Evolutionary conservation across 441 rosid genomes (phyloP).

Genomic region (Bocquillonia castaneifolia): DNA sequence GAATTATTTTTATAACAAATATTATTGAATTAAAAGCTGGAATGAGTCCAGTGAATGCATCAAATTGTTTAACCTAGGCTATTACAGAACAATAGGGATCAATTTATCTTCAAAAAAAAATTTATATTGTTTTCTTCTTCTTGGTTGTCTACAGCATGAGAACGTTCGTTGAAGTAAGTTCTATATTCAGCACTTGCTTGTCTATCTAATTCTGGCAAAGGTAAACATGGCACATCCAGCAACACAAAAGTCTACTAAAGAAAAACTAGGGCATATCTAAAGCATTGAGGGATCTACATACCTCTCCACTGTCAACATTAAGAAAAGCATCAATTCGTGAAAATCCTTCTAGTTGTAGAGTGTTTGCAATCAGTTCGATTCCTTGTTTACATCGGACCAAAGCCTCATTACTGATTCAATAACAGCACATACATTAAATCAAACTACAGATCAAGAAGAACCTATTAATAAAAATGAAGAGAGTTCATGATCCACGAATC

Average conservation of each 20-base stretch:
- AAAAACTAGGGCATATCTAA: not conserved
- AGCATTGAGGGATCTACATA: constrained; percentile 24
- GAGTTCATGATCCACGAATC: not conserved
- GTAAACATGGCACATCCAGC: not conserved
- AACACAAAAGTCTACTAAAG: not conserved
- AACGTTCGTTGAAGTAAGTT: not conserved
- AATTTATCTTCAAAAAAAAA: not conserved
- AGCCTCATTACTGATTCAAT: constrained; percentile 51
- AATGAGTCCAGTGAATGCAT: not conserved
- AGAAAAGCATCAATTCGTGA: constrained; percentile 91
- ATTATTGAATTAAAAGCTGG: too few relatives aligned
- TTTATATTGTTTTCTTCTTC: not conserved
- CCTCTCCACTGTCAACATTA: constrained; percentile 91
- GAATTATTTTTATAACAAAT: not conserved
- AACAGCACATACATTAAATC: constrained; percentile 9
- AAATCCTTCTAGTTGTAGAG: constrained; percentile 75
- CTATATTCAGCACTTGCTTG: not conserved
- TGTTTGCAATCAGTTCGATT: constrained; percentile 77
- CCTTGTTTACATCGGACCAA: constrained; percentile 60
- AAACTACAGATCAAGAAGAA: constrained; percentile 7
- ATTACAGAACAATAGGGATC: not conserved
- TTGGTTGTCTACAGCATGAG: not conserved
- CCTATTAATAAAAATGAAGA: not conserved
- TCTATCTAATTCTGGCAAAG: constrained; percentile 1
- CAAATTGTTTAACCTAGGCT: not conserved